Evolutionary conservation across 2,329 filamentous ascomycete species (phyloP), one percentile per base, ranked within the genome.

Genomic region (Scytalidium lignicola): DNA sequence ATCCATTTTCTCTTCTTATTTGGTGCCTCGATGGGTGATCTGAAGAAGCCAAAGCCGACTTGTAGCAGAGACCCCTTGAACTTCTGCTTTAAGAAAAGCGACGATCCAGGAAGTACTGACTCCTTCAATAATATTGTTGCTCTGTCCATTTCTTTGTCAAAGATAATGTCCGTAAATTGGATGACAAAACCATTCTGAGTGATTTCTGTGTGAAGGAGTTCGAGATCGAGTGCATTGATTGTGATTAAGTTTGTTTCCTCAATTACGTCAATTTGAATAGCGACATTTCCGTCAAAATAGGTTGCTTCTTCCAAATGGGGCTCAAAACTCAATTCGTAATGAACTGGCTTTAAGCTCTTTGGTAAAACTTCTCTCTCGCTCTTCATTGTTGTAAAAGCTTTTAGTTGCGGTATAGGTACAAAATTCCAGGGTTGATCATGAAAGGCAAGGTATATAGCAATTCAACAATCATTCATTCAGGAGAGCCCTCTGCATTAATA

Each of bases 1-100:
- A 87, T 74, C 65, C 80, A 85, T 59, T 78, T 78, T 19, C 74
- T 79, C 52, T 75, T 72, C 19, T 83, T 83, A 59, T 82, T 73
- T 49, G 73, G 67, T 23, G 69, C 72, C 69, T 41, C 48, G 23
- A 40, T 46, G 3, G 32, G 44, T 5, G 39, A 15, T 19, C 41
- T n/a, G 41, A 43, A 42, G 20, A 51, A 48, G 8, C 45, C 49
- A 10, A 10, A 20, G 10, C 29, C 23, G 20, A 8, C 41, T 22
- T 51, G 46, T 2, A 51, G 37, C 6, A 48, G 43, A 13, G 49
- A 48, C 9, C 49, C 49, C 20, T 26, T 51, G 45, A 51, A 51
- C 18, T n/a, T 44, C 9, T 47, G 43, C 22, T 46, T 44, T 3
- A 51, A 37, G n/a, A 21, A 28, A 8, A 51, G 15, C 22, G 29